phyloP scores from a whole-genome alignment of 345 rosid species.

The Cardiospermum halicacabum region DNA sequence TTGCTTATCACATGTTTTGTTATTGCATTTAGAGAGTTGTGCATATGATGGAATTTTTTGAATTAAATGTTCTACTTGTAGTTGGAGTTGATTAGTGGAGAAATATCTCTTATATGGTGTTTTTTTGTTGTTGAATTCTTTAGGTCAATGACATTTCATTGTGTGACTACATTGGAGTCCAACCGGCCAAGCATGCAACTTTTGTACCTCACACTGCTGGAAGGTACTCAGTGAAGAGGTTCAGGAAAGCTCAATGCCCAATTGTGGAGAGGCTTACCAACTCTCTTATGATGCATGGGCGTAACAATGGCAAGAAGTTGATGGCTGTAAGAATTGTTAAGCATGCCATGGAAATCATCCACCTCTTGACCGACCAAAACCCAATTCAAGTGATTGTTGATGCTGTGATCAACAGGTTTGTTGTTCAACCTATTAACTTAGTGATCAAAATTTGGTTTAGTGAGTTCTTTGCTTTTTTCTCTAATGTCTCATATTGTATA shows the following conservation, averaged over 20 bases:
- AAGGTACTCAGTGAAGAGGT: constrained; percentile 85
- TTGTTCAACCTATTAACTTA: not conserved
- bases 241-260: constrained; percentile 97
- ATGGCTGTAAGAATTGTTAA: constrained; percentile 83
- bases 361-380: constrained; percentile 69
- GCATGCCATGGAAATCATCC: constrained; percentile 95
- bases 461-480: not conserved
- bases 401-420: constrained; percentile 84
- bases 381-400: constrained; percentile 91
- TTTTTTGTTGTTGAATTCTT: not conserved
- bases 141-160: constrained; percentile 74
- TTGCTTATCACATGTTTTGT: not conserved
- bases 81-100: not conserved
- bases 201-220: constrained; percentile 96
- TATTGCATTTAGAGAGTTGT: not conserved
- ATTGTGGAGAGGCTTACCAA: constrained; percentile 91
- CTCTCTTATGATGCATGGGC: constrained; percentile 94
- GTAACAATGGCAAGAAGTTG: constrained; percentile 88
- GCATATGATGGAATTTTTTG: not conserved
- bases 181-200: constrained; percentile 72
- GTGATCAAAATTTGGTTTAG: not conserved
- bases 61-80: not conserved
- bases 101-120: not conserved
- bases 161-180: constrained; percentile 69
- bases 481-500: not conserved